These are phyloP conservation scores for sunflower (Helianthus annuus) DNA, from an alignment of 129 eudicot species.

Conservation along the genomic window DNA sequence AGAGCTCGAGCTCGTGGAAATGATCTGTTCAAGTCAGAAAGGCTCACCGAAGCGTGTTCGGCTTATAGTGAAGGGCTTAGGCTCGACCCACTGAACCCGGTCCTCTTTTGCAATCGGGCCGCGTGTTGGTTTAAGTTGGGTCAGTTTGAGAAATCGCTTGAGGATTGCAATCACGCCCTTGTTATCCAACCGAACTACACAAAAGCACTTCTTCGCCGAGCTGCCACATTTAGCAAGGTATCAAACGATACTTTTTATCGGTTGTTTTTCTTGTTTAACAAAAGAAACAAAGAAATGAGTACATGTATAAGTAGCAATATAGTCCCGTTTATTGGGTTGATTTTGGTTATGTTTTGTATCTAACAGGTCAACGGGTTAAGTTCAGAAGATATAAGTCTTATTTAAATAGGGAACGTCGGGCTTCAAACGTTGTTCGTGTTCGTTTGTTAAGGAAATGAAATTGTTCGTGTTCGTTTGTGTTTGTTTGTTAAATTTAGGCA, in stretches of 20 bases:
- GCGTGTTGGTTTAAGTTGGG: slow-evolving; percentile 96
- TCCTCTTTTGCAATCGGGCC: slow-evolving; percentile 89
- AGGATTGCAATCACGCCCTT: slow-evolving; percentile 92
- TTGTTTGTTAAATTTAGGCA: no score
- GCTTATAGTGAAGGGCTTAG: slow-evolving; percentile 93
- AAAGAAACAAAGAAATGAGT: background rate
- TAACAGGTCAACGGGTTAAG: background rate
- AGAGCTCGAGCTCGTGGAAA: slow-evolving; percentile 93
- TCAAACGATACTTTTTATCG: background rate
- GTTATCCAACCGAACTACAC: slow-evolving; percentile 71
- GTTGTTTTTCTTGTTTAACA: background rate
- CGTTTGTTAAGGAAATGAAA: no score
- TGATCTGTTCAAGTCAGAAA: slow-evolving; percentile 80
- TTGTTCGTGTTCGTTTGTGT: no score
- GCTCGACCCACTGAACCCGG: slow-evolving; percentile 71
- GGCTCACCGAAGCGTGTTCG: slow-evolving; percentile 86
- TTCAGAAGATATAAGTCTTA: background rate
- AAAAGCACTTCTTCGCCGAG: slow-evolving; percentile 91
- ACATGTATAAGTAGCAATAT: background rate
- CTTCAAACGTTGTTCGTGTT: no score
- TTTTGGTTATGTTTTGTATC: background rate
- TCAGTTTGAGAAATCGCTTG: slow-evolving; percentile 64
- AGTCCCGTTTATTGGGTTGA: background rate
- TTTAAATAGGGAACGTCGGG: background rate
- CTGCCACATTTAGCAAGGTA: slow-evolving; percentile 89